A percentile compares a stretch with the other conserved stretches of the same genome.
Conservation (phyloP, 345 rosid species). For the Durio zibethinus region DNA sequence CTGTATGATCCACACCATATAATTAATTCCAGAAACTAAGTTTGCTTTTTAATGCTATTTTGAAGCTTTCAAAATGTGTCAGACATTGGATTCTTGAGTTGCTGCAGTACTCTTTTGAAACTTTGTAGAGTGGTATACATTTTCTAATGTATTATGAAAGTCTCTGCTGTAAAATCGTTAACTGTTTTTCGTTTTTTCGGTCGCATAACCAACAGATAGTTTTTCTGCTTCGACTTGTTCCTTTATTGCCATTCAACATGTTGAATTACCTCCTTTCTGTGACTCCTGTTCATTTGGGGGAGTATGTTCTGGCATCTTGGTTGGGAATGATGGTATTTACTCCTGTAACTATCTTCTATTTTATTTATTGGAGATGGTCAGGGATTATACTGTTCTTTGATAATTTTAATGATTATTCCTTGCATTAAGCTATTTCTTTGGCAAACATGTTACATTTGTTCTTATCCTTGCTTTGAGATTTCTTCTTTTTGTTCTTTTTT, state of each 20-base stretch:
- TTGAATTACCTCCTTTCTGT: slow-evolving; percentile 2
- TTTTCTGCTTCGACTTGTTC: neutral
- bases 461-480: neutral
- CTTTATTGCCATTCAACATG: slow-evolving; percentile 4
- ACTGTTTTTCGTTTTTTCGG: neutral
- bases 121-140: neutral
- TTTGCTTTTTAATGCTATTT: neutral
- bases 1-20: no score
- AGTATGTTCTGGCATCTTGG: neutral
- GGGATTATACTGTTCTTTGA: neutral
- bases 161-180: neutral
- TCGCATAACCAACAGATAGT: neutral
- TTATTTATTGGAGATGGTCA: neutral
- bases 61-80: neutral
- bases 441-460: neutral
- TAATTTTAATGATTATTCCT: neutral
- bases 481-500: neutral
- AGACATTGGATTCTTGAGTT: neutral
- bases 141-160: neutral
- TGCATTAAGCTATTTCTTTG: neutral
- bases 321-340: slow-evolving; percentile 1
- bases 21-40: neutral
- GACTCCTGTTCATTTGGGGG: neutral
- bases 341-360: neutral
- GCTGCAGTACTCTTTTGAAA: neutral